phyloP scores from a whole-genome alignment of 352 stramenopile species.

The Halophytophthora batemanensis region DNA sequence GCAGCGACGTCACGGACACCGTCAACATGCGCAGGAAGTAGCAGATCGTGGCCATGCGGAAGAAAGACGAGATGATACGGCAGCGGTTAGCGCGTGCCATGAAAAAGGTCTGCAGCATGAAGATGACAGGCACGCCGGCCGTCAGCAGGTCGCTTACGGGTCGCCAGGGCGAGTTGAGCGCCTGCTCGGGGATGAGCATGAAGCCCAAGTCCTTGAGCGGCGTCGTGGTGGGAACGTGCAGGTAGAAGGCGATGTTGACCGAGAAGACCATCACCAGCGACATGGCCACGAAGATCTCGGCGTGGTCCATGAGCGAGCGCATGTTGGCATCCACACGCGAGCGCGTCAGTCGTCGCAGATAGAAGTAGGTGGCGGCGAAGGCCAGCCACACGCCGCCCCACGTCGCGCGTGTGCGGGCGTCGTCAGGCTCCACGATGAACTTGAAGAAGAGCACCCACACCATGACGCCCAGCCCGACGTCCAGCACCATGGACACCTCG shows the following conservation, averaged over 20 bases:
- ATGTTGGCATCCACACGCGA: constrained; percentile 37
- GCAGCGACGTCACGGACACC: constrained; percentile 65
- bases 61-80: constrained; percentile 53
- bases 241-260: constrained; percentile 70
- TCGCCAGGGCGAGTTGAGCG: constrained; percentile 49
- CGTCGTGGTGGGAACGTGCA: constrained; percentile 54
- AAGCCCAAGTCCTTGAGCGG: constrained; percentile 73
- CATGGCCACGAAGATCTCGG: constrained; percentile 66
- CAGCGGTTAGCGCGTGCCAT: constrained; percentile 53
- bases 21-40: constrained; percentile 72
- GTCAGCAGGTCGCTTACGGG: constrained; percentile 70
- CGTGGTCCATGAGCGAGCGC: constrained; percentile 45
- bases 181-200: constrained; percentile 67
- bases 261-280: constrained; percentile 66
- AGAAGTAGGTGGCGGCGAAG: constrained; percentile 41
- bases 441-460: constrained; percentile 69
- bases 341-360: constrained; percentile 43
- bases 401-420: constrained; percentile 37
- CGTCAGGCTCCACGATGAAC: constrained; percentile 52
- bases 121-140: constrained; percentile 49
- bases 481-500: constrained; percentile 32
- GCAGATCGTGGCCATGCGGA: constrained; percentile 62
- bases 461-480: constrained; percentile 45
- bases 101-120: constrained; percentile 49
- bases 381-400: constrained; percentile 57